Evolutionary conservation across 768 basidiomycete genomes (phyloP), one percentile per base, ranked within the genome.

Genomic region (Zangia roseola): DNA sequence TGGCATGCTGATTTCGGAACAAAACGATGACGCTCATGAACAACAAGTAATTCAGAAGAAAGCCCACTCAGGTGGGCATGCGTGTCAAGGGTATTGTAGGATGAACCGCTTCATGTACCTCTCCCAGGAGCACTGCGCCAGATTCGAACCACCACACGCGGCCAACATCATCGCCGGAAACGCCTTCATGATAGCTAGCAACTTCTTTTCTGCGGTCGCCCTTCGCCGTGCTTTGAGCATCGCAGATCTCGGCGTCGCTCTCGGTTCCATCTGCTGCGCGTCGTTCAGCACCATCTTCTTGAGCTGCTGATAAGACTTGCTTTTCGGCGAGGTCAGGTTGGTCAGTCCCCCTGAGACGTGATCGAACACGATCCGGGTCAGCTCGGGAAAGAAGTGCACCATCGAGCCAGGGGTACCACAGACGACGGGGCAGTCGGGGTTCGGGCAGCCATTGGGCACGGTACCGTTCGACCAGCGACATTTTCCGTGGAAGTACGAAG

Each of bases 371-470:
- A 84, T 78, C 41, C 57, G 65, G 28, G 67, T 59, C 17, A 89
- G 71, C 24, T 56, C 71, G 8, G 69, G 42, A 66, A 75, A 89
- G 69, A 81, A 86, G 67, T 88, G 86, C 10, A 85, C 77, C 55
- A 91, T 67, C 3, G 87, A 89, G 10, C 88, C 87, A n/a, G 88
- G 86, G 6, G 88, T 90, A 59, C 88, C 87, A 54, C 88, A 90
- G 26, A 88, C 79, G 47, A 88, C 78, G 19, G 85, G 80, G 61
- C 88, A 91, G 59, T 89, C 81, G 30, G 87, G 86, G 55, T 89
- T 86, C 9, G 88, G 88, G 56, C 88, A 90, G 20, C 88, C 88
- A 2, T 69, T 44, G 14, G 87, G 88, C 34, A 85, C 78, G 47
- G 74, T 67, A 35, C 80, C 79, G 37, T 78, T 70, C 20, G 71